Base-by-base conservation (phyloP, 2,329 filamentous ascomycete genomes). In the Pseudomassariella vexata region DNA sequence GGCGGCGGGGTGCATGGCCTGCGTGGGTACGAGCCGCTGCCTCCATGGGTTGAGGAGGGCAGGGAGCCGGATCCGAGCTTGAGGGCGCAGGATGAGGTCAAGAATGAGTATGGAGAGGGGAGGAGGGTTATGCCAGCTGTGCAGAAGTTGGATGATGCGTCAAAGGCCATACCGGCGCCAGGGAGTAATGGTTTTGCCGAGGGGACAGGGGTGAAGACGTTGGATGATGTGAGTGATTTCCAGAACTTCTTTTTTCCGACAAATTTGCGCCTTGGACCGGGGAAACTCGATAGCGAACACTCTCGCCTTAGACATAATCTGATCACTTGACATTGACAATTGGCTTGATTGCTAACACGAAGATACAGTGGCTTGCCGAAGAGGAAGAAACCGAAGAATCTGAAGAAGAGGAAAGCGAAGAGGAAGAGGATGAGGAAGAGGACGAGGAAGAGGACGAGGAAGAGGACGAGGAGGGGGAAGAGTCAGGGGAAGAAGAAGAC, bases 21-120 rank as follows among this genome's bases (percentile, higher is more conserved):
- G 8, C 71, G 70, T 28, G 90, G 89, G 4, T 95, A 95, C 48
- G 78, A 85, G 45, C 56, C 74, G 12, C 59, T 98, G 14, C 89
- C 92, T 0, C 74, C 82, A 16, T 96, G 92, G 92, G 88, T 96
- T 1, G 65, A 75, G 44, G 71, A 76, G 5, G 90, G 88, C 2
- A 59, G 76, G 12, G 88, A 96, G 55, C 92, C 92, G 0, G 82
- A 94, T 54, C 66, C 81, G 1, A 70, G 66, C 28, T 64, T 95
- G 21, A 72, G 90, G 30, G 25, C 54, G 55, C 34, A 53, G 39
- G 31, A 57, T 44, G 35, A 49, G 35, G 19, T 50, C 41, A 34
- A 59, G 57, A 41, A 38, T 22, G 46, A 49, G 30, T 63, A 62
- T 32, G 60, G 61, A 24, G 63, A 60, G 30, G 60, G 53, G 49